Evolutionary conservation across 345 rosid species (phyloP).

Genomic region (Camelina sativa): DNA sequence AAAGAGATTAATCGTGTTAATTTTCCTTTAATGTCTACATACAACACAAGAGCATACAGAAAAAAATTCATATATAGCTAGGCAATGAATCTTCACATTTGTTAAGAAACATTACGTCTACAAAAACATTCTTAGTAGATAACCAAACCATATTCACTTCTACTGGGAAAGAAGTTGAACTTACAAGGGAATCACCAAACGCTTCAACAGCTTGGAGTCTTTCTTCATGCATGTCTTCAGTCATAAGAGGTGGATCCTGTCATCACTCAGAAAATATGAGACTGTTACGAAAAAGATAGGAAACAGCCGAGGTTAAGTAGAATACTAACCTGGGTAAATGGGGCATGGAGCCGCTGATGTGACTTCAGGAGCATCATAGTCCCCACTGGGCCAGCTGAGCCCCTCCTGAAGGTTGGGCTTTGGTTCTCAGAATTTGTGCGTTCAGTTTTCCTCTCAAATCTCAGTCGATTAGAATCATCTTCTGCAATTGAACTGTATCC

Average conservation of each 20-base stretch:
- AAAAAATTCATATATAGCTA: background rate
- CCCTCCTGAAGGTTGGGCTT: constrained; percentile 62
- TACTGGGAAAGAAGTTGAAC: constrained; percentile 42
- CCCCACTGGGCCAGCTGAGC: constrained; percentile 86
- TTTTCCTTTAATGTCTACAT: constrained; percentile 4
- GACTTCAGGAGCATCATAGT: constrained; percentile 90
- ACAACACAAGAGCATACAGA: background rate
- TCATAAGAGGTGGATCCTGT: constrained; percentile 92
- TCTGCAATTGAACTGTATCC: constrained; percentile 39
- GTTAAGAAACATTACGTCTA: constrained; percentile 24
- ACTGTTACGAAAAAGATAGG: constrained; percentile 6
- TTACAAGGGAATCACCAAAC: constrained; percentile 81
- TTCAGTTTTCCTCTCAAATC: constrained; percentile 46
- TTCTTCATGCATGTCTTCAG: constrained; percentile 99
- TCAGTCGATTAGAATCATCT: constrained; percentile 33
- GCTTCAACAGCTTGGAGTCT: constrained; percentile 90
- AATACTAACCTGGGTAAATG: constrained; percentile 82
- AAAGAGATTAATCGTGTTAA: constrained; percentile 19
- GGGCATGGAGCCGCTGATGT: constrained; percentile 81
- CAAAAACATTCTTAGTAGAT: constrained; percentile 24
- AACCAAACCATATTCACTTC: constrained; percentile 28
- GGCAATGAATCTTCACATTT: constrained; percentile 7
- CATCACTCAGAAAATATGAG: constrained; percentile 30
- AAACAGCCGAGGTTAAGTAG: constrained; percentile 24
- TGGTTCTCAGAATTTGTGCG: constrained; percentile 43